These are phyloP conservation scores for Vigna trinervia DNA, from an alignment of 306 rosid genomes.

Conservation along the genomic window DNA sequence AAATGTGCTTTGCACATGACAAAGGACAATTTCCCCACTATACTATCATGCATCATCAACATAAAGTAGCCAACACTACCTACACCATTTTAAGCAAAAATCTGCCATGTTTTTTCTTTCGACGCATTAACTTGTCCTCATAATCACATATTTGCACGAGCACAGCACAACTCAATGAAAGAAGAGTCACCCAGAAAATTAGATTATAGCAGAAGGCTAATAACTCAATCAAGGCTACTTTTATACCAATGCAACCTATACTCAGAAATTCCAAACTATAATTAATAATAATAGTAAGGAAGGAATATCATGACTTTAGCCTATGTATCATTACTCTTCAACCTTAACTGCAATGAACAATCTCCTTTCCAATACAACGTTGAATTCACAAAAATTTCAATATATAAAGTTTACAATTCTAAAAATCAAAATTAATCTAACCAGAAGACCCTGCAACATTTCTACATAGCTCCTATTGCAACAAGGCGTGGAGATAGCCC, in stretches of 20 bases:
- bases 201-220: background rate
- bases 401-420: constrained; percentile 5
- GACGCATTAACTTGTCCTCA: background rate
- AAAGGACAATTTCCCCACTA: constrained; percentile 16
- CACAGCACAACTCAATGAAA: background rate
- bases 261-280: constrained; percentile 16
- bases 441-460: background rate
- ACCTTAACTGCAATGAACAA: background rate
- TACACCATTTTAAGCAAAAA: constrained; percentile 20
- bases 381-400: constrained; percentile 28
- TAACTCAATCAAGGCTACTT: constrained; percentile 20
- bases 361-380: constrained; percentile 30
- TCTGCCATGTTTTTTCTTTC: background rate
- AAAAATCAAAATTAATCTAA: constrained; percentile 13
- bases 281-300: background rate
- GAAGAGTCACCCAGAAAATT: constrained; percentile 13
- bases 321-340: constrained; percentile 14
- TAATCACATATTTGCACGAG: background rate
- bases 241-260: background rate
- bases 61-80: constrained; percentile 34
- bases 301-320: constrained; percentile 18
- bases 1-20: background rate
- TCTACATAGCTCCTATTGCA: background rate
- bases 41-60: constrained; percentile 8
- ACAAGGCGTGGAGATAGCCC: constrained; percentile 23